Evolutionary conservation across 164 flowering plant genomes (phyloP), one percentile per base, ranked within the genome.

Genomic region (Vitis labrusca): DNA sequence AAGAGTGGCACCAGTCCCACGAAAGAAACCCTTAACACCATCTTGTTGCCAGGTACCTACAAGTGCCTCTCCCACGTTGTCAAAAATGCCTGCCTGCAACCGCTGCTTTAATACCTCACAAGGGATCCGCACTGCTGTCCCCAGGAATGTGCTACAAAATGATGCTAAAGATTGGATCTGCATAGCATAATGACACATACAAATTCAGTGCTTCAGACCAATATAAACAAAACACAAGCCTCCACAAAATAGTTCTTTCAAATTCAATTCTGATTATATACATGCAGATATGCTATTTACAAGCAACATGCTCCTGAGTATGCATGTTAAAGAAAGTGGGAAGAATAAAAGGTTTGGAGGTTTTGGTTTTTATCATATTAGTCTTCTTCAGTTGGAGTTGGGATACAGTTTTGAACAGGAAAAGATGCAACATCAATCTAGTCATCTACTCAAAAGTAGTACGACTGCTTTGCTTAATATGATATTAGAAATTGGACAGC

Each of bases 1-100:
- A 69, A 96, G 97, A 61, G 99, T 96, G 16, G 97, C 98, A 65
- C 95, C 97, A 65, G 98, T 96, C 71, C 99, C 99, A 61, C 99
- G 97, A 74, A 96, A 96, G 78, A 96, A 96, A 51, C 98, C 99
- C 80, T 78, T 86, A 3, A 88, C 77, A 64, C 99, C 99, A 86
- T 96, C 98, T 78, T 90, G 95, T 5, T 84, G 82, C 88, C 93
- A 80, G 13, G 99, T 96, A 49, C 95, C 96, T 55, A 89, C 78
- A 71, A 96, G 80, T 66, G 97, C 99, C 74, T 96, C 91, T n/a
- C 98, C 97, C 14, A 92, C 95, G 82, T 93, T 96, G 77, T 91
- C 84, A 83, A 89, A 93, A 61, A 96, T 55, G 47, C 98, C 98
- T 62, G 99, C 99, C 80, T 96, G 99, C 78, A 89, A 74, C 53